A percentile compares a stretch with the other conserved stretches of the same genome.
Evolutionary conservation across 176 grass and related monocot genomes (phyloP).

Genomic region (Dactylis glomerata): DNA sequence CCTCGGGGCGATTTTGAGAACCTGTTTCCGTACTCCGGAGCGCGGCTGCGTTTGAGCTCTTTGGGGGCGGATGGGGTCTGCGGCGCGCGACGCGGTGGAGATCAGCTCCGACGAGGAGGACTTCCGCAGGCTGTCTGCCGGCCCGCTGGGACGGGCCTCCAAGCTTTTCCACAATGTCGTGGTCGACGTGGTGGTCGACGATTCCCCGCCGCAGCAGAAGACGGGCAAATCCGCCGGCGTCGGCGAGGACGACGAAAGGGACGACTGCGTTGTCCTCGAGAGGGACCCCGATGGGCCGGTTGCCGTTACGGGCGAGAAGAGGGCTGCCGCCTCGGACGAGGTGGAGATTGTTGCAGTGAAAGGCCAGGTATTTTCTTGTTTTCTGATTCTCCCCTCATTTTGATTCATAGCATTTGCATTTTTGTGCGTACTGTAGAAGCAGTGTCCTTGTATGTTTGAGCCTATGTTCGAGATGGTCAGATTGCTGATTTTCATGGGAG

Average conservation of each 20-base stretch:
- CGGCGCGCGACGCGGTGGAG: not conserved
- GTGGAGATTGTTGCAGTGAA: not conserved
- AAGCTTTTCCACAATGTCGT: not conserved
- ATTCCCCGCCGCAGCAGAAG: not conserved
- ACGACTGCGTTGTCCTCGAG: not conserved
- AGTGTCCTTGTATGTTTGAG: not conserved
- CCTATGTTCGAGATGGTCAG: not conserved
- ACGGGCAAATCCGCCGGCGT: not conserved
- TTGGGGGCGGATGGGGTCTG: not conserved
- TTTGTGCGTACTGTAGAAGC: not conserved
- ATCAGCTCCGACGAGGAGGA: not conserved
- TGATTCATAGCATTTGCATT: not conserved
- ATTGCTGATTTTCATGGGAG: not conserved
- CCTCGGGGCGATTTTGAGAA: not conserved
- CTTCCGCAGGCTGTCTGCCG: not conserved
- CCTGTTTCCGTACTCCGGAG: not conserved
- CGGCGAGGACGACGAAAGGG: not conserved
- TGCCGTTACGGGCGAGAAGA: not conserved
- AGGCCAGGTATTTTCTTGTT: not conserved
- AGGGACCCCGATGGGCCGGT: not conserved
- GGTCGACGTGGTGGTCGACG: not conserved
- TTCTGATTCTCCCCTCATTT: not conserved
- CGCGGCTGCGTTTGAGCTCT: not conserved
- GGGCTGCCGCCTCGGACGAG: not conserved
- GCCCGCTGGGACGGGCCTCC: not conserved